Evolutionary conservation across 768 basidiomycete genomes (phyloP).

Genomic region (Amanita pseudoporphyria): DNA sequence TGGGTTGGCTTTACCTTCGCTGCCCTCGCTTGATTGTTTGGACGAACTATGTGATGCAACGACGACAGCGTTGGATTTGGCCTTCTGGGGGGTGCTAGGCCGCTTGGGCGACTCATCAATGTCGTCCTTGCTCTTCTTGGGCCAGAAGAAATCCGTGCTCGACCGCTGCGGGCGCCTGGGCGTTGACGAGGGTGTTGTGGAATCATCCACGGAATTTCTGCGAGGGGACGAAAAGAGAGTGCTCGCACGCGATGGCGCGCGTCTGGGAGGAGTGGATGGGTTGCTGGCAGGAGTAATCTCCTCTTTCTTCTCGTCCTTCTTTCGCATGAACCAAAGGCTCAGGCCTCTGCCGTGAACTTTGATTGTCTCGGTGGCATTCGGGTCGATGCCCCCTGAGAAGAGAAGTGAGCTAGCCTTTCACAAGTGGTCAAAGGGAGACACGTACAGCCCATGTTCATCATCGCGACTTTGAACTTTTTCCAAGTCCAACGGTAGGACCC

Average conservation of each 20-base stretch:
- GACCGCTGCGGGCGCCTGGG: slow-evolving; percentile 7
- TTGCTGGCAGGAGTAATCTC: slow-evolving; percentile 3
- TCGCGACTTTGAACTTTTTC: slow-evolving; percentile 74
- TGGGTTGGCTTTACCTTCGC: slow-evolving; percentile 17
- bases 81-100: slow-evolving; percentile 18
- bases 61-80: slow-evolving; percentile 15
- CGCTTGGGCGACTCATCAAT: slow-evolving; percentile 17
- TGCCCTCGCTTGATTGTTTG: slow-evolving; percentile 10
- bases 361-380: slow-evolving; percentile 47
- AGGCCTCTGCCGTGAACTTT: slow-evolving; percentile 44
- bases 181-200: slow-evolving; percentile 4
- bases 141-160: slow-evolving; percentile 17
- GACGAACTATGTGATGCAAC: background rate
- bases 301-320: slow-evolving; percentile 30
- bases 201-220: slow-evolving; percentile 19
- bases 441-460: slow-evolving; percentile 78
- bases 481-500: slow-evolving; percentile 76
- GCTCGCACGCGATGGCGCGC: slow-evolving; percentile 17
- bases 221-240: slow-evolving; percentile 19
- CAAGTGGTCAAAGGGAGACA: background rate
- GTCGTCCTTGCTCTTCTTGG: slow-evolving; percentile 17
- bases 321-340: slow-evolving; percentile 44
- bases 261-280: slow-evolving; percentile 9
- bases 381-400: slow-evolving; percentile 51
- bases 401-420: background rate